Percentiles rank a stretch among this genome's conserved stretches.
These are phyloP conservation scores for Penicillium sp. DNA, from an alignment of 2,329 filamentous ascomycete genomes.

Conservation along the genomic window DNA sequence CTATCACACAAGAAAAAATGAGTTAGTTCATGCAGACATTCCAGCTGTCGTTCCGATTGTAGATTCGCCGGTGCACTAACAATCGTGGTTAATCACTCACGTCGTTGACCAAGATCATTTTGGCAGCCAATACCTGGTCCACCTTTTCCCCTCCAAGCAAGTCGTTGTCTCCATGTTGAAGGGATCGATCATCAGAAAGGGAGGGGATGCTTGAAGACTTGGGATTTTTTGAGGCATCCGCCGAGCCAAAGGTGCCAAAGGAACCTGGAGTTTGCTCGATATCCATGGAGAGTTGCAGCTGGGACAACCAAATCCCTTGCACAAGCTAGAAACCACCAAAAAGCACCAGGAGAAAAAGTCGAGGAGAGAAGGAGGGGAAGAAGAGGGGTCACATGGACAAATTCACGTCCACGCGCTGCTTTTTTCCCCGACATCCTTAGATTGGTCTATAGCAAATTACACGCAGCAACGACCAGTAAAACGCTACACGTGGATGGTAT, in stretches of 20 bases:
- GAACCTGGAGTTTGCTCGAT: neutral
- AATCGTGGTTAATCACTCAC: slow-evolving; percentile 13
- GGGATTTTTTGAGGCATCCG: neutral
- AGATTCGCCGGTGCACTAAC: neutral
- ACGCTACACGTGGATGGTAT: no score
- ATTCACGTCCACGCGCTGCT: no score
- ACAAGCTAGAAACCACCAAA: no score
- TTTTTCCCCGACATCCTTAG: no score
- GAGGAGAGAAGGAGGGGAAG: no score
- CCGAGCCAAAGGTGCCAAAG: neutral
- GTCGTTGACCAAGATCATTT: slow-evolving; percentile 37
- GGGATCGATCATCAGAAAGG: slow-evolving; percentile 9
- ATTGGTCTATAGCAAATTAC: no score
- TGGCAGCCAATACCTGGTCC: slow-evolving; percentile 37
- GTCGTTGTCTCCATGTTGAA: slow-evolving; percentile 16
- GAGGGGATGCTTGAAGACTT: slow-evolving; percentile 6
- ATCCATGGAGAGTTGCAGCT: no score
- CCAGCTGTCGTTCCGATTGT: neutral
- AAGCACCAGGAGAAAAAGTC: no score
- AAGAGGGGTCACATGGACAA: no score
- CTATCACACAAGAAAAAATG: slow-evolving; percentile 1
- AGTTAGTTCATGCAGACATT: neutral
- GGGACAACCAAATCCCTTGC: no score
- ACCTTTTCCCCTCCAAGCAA: slow-evolving; percentile 19
- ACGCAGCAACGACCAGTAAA: no score